phyloP scores from a whole-genome alignment of 2,329 filamentous ascomycete genomes.

The Ophiostoma sp. region DNA sequence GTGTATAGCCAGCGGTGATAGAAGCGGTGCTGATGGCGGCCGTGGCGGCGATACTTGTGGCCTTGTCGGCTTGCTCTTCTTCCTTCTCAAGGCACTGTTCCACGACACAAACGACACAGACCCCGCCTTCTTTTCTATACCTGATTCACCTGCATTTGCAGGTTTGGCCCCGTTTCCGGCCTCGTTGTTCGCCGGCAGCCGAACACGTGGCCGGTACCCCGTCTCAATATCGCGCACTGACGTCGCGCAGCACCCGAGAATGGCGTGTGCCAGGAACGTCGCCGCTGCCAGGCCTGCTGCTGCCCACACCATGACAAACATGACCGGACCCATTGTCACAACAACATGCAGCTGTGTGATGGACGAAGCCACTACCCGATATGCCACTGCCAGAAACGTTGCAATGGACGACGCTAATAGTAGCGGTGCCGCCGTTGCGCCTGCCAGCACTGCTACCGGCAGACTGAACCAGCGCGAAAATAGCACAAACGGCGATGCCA shows the following conservation, averaged over 20 bases:
- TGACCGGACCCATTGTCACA: conserved; percentile 62
- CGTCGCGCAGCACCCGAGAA: conserved; percentile 69
- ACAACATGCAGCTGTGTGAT: conserved; percentile 71
- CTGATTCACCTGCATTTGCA: neutral
- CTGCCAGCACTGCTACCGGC: conserved; percentile 61
- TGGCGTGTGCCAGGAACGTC: conserved; percentile 67
- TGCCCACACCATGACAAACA: conserved; percentile 90
- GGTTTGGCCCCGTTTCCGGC: too few relatives aligned
- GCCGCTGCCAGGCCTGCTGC: conserved; percentile 61
- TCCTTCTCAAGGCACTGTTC: neutral
- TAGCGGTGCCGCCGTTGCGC: conserved; percentile 59
- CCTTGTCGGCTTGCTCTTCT: neutral
- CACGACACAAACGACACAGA: neutral
- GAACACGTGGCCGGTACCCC: conserved; percentile 31
- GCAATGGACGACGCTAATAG: conserved; percentile 67
- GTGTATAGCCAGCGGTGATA: neutral
- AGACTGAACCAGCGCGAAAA: conserved; percentile 56
- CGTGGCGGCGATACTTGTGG: neutral
- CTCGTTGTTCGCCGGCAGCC: conserved; percentile 23
- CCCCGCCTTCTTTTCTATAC: neutral
- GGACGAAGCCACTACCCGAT: conserved; percentile 67
- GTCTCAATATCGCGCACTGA: conserved; percentile 47
- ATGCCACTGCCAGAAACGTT: conserved; percentile 78
- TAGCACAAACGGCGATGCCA: conserved; percentile 54
- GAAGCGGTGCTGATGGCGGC: neutral